A percentile compares a stretch with the other conserved stretches of the same genome.
phyloP scores from a whole-genome alignment of 2,329 filamentous ascomycete species.

The Parascedosporium putredinis region DNA sequence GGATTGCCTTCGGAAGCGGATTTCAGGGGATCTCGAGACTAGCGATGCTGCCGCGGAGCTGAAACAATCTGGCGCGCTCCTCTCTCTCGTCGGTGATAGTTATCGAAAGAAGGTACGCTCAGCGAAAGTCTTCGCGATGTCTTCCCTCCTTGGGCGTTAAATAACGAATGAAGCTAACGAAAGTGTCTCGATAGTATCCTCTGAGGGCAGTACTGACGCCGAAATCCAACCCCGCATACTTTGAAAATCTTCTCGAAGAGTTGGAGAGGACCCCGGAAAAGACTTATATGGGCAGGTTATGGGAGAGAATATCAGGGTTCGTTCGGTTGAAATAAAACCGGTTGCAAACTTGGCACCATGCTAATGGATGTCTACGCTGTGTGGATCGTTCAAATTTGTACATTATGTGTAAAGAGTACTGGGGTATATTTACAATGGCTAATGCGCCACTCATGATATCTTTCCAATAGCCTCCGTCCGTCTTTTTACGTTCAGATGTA shows the following conservation, averaged over 20 bases:
- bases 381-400: constrained; percentile 10
- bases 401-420: constrained; percentile 12
- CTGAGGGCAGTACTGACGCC: constrained; percentile 40
- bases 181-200: constrained; percentile 1
- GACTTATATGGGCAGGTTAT: constrained; percentile 39
- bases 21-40: constrained; percentile 13
- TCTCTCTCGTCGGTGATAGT: constrained; percentile 47
- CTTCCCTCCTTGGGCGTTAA: constrained; percentile 15
- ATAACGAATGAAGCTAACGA: too few relatives aligned
- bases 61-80: constrained; percentile 48
- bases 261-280: constrained; percentile 52
- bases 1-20: constrained; percentile 34
- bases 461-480: background rate
- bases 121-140: background rate
- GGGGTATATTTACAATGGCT: constrained; percentile 11
- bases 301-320: constrained; percentile 47
- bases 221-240: constrained; percentile 54
- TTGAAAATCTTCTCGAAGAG: constrained; percentile 48
- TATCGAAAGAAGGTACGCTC: constrained; percentile 45
- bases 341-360: too few relatives aligned
- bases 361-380: too few relatives aligned
- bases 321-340: constrained; percentile 41
- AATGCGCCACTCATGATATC: constrained; percentile 2
- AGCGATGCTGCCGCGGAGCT: constrained; percentile 30
- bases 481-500: constrained; percentile 57